Conservation (phyloP, 225 moss, liverwort and hornwort genomes). For the Bryum argenteum region DNA sequence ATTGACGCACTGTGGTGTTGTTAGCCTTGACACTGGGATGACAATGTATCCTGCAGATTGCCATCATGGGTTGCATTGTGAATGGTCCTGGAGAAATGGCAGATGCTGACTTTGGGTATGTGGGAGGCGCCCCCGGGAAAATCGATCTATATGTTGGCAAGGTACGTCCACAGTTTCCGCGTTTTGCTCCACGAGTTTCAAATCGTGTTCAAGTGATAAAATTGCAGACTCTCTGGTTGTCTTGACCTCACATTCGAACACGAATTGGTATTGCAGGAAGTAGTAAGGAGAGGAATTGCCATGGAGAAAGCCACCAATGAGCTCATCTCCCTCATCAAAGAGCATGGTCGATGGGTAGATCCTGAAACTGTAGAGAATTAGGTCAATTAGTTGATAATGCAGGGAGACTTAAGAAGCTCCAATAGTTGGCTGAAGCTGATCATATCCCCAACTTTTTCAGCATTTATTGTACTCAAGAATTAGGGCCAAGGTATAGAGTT, state of each 20-base stretch:
- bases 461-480: too few relatives aligned
- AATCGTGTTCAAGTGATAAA: neutral
- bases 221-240: neutral
- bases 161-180: constrained; percentile 47
- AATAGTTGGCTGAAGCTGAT: too few relatives aligned
- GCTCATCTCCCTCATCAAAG: constrained; percentile 88
- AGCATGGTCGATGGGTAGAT: constrained; percentile 87
- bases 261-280: constrained; percentile 58
- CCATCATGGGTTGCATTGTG: constrained; percentile 98
- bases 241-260: constrained; percentile 7
- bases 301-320: constrained; percentile 83
- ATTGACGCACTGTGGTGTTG: neutral
- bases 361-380: constrained; percentile 58
- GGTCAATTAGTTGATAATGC: constrained; percentile 11
- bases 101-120: constrained; percentile 98
- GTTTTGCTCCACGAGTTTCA: neutral
- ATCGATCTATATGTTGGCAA: constrained; percentile 99
- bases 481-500: too few relatives aligned
- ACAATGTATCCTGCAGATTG: constrained; percentile 61
- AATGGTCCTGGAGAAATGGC: constrained; percentile 99
- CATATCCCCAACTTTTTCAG: too few relatives aligned
- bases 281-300: constrained; percentile 81
- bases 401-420: constrained; percentile 1
- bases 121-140: constrained; percentile 97
- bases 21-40: neutral